Base-by-base conservation (phyloP, 116 monocot genomes). In the Papilionanthe hybrid region DNA sequence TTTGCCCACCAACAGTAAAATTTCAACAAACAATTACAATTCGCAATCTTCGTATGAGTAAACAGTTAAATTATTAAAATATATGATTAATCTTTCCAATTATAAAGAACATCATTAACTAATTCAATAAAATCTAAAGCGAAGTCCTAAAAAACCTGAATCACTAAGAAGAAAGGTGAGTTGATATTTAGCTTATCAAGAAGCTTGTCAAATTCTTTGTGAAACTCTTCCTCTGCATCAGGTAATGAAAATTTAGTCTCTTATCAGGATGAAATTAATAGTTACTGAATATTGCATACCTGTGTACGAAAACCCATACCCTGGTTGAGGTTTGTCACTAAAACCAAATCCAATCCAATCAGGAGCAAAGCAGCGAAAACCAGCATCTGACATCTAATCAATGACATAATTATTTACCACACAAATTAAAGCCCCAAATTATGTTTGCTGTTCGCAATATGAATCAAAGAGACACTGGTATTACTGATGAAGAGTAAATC, bases 301-400 rank as follows among this genome's bases (percentile, higher is more conserved):
- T 84, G 89, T 93, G 49, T 94, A 98, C 69, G 80, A 50, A 78
- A 92, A 98, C 75, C 88, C 94, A 84, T 94, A 98, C 75, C 94
- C 94, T 67, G 94, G 94, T 72, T 98, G 98, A 15, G 98, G 98
- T 72, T 91, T 98, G 75, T 98, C 98, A 75, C 98, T 98, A 80
- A 98, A 98, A 77, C 97, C 97, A 90, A 97, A 98, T 79, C 98
- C 98, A 85, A 98, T 91, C 98, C 98, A 98, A 65, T 98, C 98
- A 82, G 98, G 98, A 75, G 98, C 98, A 83, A 89, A 89, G 79
- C 98, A 98, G 78, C 93, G 98, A 80, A 91, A 98, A 45, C 94
- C 94, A 87, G 85, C 76, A 57, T 90, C 92, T 81, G 94, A 88
- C 91, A 98, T 92, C 97, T 97, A 84, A 69, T 25, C 32, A 32